Evolutionary conservation across 75 land plant genomes (phyloP).

Genomic region (Pinus tabuliformis): DNA sequence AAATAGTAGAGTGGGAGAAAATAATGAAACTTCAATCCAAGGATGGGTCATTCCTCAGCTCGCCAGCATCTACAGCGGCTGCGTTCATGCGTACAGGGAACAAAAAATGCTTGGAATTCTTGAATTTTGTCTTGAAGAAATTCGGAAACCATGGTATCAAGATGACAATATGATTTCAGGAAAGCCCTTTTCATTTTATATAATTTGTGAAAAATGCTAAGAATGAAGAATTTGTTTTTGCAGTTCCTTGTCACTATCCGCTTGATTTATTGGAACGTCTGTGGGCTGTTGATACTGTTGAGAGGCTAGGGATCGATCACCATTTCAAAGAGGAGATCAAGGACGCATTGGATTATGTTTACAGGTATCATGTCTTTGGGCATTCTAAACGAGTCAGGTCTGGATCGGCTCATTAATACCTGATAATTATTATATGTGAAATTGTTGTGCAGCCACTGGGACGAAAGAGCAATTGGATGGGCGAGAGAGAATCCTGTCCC

Average conservation of each 20-base stretch:
- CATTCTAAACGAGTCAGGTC: background rate
- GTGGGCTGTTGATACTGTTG: conserved; percentile 52
- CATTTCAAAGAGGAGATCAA: conserved; percentile 18
- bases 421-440: background rate
- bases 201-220: background rate
- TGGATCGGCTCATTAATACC: background rate
- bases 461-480: conserved; percentile 29
- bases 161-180: background rate
- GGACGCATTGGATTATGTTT: conserved; percentile 19
- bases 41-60: conserved; percentile 27
- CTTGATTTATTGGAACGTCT: conserved; percentile 37
- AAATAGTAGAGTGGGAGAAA: conserved; percentile 19
- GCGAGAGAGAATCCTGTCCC: conserved; percentile 10
- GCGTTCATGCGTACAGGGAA: conserved; percentile 18
- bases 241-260: conserved; percentile 11
- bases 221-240: background rate
- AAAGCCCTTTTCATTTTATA: background rate
- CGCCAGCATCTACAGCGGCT: conserved; percentile 22
- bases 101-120: conserved; percentile 21
- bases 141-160: conserved; percentile 17
- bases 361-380: conserved; percentile 2
- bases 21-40: conserved; percentile 17
- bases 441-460: conserved; percentile 17
- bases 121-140: conserved; percentile 10
- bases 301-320: conserved; percentile 34